phyloP scores from a whole-genome alignment of 2,329 filamentous ascomycete genomes.

The Diaporthe batatas region DNA sequence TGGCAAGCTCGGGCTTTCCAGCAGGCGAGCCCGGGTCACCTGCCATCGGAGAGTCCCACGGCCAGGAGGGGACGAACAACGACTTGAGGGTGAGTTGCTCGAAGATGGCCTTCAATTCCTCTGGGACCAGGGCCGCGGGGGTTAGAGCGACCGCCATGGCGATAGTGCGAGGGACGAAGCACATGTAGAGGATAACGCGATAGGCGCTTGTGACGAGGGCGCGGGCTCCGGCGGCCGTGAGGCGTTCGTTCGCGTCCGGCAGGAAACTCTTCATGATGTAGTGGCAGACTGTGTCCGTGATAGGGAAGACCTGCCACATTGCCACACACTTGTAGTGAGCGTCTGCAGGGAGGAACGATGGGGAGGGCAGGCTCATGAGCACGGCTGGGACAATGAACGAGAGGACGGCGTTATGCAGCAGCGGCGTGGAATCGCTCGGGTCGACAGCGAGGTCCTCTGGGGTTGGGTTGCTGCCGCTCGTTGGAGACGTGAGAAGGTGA shows the following conservation, averaged over 20 bases:
- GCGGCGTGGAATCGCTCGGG: slow-evolving; percentile 41
- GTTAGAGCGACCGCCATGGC: slow-evolving; percentile 56
- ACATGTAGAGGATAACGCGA: slow-evolving; percentile 49
- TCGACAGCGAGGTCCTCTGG: slow-evolving; percentile 6
- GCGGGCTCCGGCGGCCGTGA: neutral
- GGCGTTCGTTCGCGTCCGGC: neutral
- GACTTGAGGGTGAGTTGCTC: slow-evolving; percentile 47
- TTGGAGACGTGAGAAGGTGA: slow-evolving; percentile 44
- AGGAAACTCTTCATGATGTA: slow-evolving; percentile 38
- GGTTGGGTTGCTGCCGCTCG: neutral
- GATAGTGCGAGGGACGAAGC: slow-evolving; percentile 56
- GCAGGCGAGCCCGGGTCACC: slow-evolving; percentile 54
- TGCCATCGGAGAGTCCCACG: slow-evolving; percentile 52
- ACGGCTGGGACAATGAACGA: slow-evolving; percentile 60
- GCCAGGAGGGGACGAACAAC: slow-evolving; percentile 50
- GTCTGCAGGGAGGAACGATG: slow-evolving; percentile 53
- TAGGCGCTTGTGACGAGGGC: neutral
- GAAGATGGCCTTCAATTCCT: slow-evolving; percentile 46
- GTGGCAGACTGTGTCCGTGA: slow-evolving; percentile 58
- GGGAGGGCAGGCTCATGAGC: slow-evolving; percentile 58
- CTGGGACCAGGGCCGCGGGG: slow-evolving; percentile 52
- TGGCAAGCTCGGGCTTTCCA: slow-evolving; percentile 55
- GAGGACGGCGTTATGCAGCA: slow-evolving; percentile 57
- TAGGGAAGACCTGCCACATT: slow-evolving; percentile 64
- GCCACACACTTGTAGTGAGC: slow-evolving; percentile 62